Percentiles rank a stretch among this genome's conserved stretches.
phyloP scores from a whole-genome alignment of 148 eudicot genomes.

The Vaccinium vitisidaea region DNA sequence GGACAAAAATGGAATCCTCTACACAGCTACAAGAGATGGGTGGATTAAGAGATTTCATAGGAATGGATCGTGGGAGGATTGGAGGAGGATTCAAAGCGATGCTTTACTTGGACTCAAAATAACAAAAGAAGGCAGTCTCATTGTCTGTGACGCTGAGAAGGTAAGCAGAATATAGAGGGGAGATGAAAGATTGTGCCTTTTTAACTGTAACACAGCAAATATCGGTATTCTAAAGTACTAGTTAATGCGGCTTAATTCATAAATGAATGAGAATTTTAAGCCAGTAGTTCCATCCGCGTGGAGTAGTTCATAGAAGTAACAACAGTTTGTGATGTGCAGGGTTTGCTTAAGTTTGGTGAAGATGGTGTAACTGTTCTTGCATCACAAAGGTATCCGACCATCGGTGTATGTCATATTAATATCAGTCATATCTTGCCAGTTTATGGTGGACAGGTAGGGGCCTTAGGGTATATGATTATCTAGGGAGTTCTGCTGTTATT shows the following conservation, averaged over 20 bases:
- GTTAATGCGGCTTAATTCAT: not conserved
- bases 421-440: not conserved
- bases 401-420: not conserved
- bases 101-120: slow-evolving; percentile 58
- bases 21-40: slow-evolving; percentile 88
- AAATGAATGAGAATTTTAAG: not conserved
- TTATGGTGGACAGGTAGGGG: not conserved
- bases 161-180: slow-evolving; percentile 21
- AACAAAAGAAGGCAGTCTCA: slow-evolving; percentile 43
- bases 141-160: slow-evolving; percentile 58
- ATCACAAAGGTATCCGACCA: slow-evolving; percentile 45
- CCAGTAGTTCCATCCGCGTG: not conserved
- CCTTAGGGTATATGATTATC: not conserved
- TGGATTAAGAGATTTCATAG: slow-evolving; percentile 68
- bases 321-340: slow-evolving; percentile 35
- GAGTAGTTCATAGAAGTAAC: not conserved
- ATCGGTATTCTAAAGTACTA: no score
- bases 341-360: slow-evolving; percentile 67
- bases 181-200: not conserved
- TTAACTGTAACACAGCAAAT: not conserved
- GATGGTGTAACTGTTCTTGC: slow-evolving; percentile 59
- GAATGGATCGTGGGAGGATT: slow-evolving; percentile 62
- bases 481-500: not conserved
- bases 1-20: slow-evolving; percentile 58
- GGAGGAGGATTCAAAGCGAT: slow-evolving; percentile 45